Evolutionary conservation across 768 basidiomycete genomes (phyloP).

Genomic region (Podaxis sp.): DNA sequence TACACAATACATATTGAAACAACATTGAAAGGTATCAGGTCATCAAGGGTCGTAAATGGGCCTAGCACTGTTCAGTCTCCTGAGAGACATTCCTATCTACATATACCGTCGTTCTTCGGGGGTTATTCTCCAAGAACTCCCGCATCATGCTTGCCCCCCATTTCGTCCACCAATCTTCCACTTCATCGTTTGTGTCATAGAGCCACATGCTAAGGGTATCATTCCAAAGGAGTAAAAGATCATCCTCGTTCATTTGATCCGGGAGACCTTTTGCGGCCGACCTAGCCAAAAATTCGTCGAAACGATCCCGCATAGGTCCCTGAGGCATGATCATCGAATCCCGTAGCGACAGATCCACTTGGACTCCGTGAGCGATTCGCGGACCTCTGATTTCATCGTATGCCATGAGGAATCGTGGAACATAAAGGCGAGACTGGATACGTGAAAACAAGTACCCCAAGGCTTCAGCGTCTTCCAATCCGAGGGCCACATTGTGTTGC

Average conservation of each 20-base stretch:
- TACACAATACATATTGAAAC: not conserved
- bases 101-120: not conserved
- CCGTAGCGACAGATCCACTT: constrained; percentile 41
- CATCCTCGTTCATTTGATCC: constrained; percentile 43
- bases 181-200: constrained; percentile 51
- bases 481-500: constrained; percentile 45
- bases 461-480: constrained; percentile 60
- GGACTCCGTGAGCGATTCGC: constrained; percentile 38
- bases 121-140: not conserved
- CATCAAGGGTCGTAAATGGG: not conserved
- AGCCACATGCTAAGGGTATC: constrained; percentile 44
- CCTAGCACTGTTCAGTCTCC: not conserved
- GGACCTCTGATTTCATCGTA: constrained; percentile 56
- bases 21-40: not conserved
- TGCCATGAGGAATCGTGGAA: constrained; percentile 46
- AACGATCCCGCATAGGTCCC: constrained; percentile 38
- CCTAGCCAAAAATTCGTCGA: constrained; percentile 38
- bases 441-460: constrained; percentile 56
- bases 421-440: constrained; percentile 40
- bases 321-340: constrained; percentile 39
- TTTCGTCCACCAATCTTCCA: constrained; percentile 63
- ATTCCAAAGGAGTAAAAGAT: constrained; percentile 47
- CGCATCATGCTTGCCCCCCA: constrained; percentile 24
- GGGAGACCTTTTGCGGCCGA: constrained; percentile 27
- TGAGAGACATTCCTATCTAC: constrained; percentile 5